These are phyloP conservation scores for Exophiala phaeomuriformis DNA, from an alignment of 2,329 filamentous ascomycete species.

Conservation along the genomic window DNA sequence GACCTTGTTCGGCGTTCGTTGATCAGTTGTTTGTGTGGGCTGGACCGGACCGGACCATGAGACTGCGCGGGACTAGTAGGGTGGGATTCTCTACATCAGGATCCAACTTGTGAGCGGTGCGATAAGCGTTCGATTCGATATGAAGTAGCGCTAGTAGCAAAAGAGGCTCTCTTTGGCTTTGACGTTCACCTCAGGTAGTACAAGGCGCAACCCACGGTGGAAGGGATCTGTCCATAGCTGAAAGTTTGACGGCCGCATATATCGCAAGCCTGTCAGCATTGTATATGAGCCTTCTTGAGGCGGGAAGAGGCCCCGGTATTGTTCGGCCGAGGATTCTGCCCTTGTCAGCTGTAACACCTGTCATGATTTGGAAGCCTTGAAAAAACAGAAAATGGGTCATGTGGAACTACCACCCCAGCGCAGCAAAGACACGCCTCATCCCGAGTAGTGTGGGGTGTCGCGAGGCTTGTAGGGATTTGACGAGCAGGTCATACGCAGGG, in stretches of 20 bases:
- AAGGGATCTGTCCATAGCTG: too few species aligned
- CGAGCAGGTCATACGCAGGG: constrained; percentile 11
- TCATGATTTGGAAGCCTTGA: too few species aligned
- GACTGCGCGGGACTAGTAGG: neutral
- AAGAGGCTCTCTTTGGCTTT: neutral
- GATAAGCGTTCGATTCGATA: constrained; percentile 13
- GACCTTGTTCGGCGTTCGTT: neutral
- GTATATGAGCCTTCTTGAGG: too few species aligned
- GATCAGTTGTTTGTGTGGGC: neutral
- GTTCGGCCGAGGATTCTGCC: too few species aligned
- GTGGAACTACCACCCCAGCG: constrained; percentile 7
- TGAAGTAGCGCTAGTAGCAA: neutral
- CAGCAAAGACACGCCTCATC: neutral
- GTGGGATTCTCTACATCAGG: neutral
- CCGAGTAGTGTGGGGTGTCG: constrained; percentile 16
- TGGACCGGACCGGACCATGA: constrained; percentile 3
- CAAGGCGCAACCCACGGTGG: too few species aligned
- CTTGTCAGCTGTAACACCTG: too few species aligned
- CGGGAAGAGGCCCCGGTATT: too few species aligned
- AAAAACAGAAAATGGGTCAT: neutral
- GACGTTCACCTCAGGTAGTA: too few species aligned
- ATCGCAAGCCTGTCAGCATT: too few species aligned
- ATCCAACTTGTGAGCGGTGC: neutral
- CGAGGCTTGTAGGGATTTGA: neutral
- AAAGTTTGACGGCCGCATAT: too few species aligned